phyloP scores from a whole-genome alignment of 2,329 filamentous ascomycete genomes.

The Dryadomyces quercus-mongolicae region DNA sequence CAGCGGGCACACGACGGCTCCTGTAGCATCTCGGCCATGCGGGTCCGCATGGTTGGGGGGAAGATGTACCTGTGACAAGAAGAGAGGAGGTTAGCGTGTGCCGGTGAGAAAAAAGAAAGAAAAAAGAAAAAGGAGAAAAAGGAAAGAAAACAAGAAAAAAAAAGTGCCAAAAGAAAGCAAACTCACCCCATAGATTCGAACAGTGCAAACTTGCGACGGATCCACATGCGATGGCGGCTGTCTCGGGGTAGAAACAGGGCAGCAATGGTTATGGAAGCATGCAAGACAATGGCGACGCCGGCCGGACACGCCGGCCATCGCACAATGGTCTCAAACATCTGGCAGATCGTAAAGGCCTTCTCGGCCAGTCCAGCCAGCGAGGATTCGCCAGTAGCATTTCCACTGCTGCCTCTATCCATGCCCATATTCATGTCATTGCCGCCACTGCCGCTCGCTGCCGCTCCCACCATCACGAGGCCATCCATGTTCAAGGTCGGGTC shows the following conservation, averaged over 20 bases:
- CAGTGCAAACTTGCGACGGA: slow-evolving; percentile 63
- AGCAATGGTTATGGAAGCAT: slow-evolving; percentile 65
- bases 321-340: slow-evolving; percentile 68
- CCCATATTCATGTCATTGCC: not conserved
- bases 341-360: slow-evolving; percentile 59
- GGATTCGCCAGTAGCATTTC: slow-evolving; percentile 12
- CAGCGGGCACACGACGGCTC: slow-evolving; percentile 61
- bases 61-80: slow-evolving; percentile 60
- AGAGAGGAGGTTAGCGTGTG: not conserved
- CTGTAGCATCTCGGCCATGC: slow-evolving; percentile 66
- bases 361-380: slow-evolving; percentile 36
- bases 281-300: slow-evolving; percentile 59
- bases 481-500: not conserved
- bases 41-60: slow-evolving; percentile 57
- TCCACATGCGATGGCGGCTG: slow-evolving; percentile 61
- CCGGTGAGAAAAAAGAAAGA: not conserved
- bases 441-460: not conserved
- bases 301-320: slow-evolving; percentile 57
- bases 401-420: not conserved
- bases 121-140: not conserved
- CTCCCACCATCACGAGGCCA: not conserved
- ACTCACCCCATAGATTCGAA: slow-evolving; percentile 41
- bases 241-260: slow-evolving; percentile 72
- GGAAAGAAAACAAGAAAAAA: not conserved
- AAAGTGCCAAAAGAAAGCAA: not conserved